These are phyloP conservation scores for Fraxinus dipetala DNA, from an alignment of 305 asterid genomes.

Conservation along the genomic window DNA sequence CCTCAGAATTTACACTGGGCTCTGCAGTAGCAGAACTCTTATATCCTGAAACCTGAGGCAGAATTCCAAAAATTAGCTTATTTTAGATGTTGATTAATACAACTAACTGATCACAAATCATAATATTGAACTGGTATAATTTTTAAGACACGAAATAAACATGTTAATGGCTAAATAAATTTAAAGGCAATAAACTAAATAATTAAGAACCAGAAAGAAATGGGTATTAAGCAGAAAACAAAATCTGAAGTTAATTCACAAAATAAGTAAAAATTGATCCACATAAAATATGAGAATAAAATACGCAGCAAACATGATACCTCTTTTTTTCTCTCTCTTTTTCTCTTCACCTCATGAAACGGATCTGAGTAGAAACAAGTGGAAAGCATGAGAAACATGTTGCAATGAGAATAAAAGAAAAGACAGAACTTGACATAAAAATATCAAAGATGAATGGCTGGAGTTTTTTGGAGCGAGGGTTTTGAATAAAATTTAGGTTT, in stretches of 20 bases:
- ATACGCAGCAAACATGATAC: constrained; percentile 28
- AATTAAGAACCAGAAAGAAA: neutral
- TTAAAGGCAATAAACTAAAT: constrained; percentile 9
- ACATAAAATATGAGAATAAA: neutral
- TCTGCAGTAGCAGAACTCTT: constrained; percentile 48
- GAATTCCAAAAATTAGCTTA: constrained; percentile 19
- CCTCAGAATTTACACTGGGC: constrained; percentile 38
- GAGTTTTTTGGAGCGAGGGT: neutral
- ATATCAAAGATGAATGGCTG: neutral
- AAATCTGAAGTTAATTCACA: neutral
- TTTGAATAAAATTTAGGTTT: neutral
- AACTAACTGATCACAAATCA: neutral
- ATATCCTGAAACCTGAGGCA: constrained; percentile 53
- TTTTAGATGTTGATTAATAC: neutral
- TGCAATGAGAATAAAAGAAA: neutral
- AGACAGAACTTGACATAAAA: neutral
- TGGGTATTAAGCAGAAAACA: neutral
- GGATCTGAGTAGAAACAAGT: constrained; percentile 57
- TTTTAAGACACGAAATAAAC: neutral
- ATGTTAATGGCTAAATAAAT: neutral
- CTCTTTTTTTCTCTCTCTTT: constrained; percentile 79
- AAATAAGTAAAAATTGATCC: constrained; percentile 4
- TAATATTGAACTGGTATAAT: neutral
- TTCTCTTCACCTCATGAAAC: constrained; percentile 90
- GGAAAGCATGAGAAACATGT: neutral